A percentile compares a stretch with the other conserved stretches of the same genome.
Conservation (phyloP, 192 early-diverging fungal genomes). For the Paraglomus occultum region DNA sequence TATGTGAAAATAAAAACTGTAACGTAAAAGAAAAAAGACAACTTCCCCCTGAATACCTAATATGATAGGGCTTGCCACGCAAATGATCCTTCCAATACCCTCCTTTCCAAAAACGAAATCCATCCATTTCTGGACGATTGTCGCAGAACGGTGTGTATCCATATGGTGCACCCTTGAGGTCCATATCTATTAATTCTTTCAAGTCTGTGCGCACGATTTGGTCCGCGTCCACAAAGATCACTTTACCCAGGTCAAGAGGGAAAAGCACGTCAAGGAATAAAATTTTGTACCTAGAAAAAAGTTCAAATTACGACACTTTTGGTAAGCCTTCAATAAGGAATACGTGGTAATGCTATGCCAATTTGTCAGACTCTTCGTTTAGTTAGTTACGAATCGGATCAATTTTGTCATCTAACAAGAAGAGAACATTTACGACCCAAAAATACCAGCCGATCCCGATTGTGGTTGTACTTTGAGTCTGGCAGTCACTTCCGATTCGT, state of each 20-base stretch:
- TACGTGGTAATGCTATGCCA: no score
- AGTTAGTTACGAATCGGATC: no score
- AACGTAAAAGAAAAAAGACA: background rate
- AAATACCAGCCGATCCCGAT: no score
- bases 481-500: background rate
- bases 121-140: constrained; percentile 90
- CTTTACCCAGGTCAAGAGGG: constrained; percentile 86
- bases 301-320: background rate
- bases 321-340: background rate
- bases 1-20: background rate
- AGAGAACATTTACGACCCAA: no score
- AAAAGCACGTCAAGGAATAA: constrained; percentile 97
- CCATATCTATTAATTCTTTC: constrained; percentile 89
- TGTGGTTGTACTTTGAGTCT: no score
- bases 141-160: constrained; percentile 97
- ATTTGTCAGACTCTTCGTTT: no score
- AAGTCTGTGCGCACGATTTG: constrained; percentile 97
- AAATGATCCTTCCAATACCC: constrained; percentile 96
- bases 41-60: constrained; percentile 57
- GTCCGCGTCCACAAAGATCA: constrained; percentile 99
- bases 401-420: no score
- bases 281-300: constrained; percentile 79
- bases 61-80: constrained; percentile 89
- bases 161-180: constrained; percentile 91
- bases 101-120: constrained; percentile 95